Evolutionary conservation across 345 rosid genomes (phyloP).

Genomic region (thale cress (Arabidopsis thaliana)): TAIR10.1 NC_003070.9:13314501-13315000

Average conservation of each 20-base stretch:
- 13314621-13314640: no score
- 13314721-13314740: background rate
- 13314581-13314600: no score
- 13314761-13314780: background rate
- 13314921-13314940: background rate
- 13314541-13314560: no score
- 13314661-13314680: no score
- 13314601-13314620: no score
- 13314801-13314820: no score
- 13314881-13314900: background rate
- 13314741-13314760: background rate
- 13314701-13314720: background rate
- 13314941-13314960: constrained; percentile 38
- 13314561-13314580: no score
- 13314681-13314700: background rate
- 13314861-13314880: background rate
- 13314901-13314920: background rate
- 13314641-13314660: no score
- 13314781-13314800: background rate
- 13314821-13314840: background rate
- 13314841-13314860: background rate
- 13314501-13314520: no score
- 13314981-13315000: constrained; percentile 48
- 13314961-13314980: constrained; percentile 51
- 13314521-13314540: no score